Conservation (phyloP, 306 rosid genomes). For the Hippophae tibetana region DNA sequence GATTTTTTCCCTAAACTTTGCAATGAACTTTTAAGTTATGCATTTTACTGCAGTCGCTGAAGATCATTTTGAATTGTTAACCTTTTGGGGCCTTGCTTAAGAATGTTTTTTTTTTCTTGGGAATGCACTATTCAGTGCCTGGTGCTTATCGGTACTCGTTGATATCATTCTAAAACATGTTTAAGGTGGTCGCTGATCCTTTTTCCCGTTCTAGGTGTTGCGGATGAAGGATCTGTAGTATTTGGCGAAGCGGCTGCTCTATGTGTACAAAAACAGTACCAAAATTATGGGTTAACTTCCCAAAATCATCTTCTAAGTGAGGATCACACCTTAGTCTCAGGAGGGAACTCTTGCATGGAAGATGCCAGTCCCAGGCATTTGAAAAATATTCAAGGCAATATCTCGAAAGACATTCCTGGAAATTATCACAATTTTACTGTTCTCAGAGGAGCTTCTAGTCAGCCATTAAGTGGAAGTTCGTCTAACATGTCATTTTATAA, state of each 20-base stretch:
- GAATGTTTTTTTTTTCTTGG: too few relatives aligned
- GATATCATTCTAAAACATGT: neutral
- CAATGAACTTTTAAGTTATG: too few relatives aligned
- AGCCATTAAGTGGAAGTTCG: conserved; percentile 39
- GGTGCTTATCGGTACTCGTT: neutral
- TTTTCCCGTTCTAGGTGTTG: conserved; percentile 51
- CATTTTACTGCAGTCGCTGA: too few relatives aligned
- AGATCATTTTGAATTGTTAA: too few relatives aligned
- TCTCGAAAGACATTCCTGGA: conserved; percentile 61
- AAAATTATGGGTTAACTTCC: conserved; percentile 40
- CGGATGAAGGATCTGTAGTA: conserved; percentile 84
- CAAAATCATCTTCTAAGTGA: conserved; percentile 41
- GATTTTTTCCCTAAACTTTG: too few relatives aligned
- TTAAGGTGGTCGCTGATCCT: conserved; percentile 11
- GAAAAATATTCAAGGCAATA: conserved; percentile 59
- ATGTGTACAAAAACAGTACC: conserved; percentile 71
- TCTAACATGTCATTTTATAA: conserved; percentile 67
- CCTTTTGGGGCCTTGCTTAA: too few relatives aligned
- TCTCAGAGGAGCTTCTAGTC: conserved; percentile 59
- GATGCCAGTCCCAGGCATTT: conserved; percentile 61
- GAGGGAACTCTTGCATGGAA: conserved; percentile 47
- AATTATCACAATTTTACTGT: conserved; percentile 48
- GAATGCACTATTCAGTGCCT: too few relatives aligned
- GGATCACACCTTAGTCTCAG: conserved; percentile 44
- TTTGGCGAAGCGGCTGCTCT: conserved; percentile 90